These are phyloP conservation scores for Detonula confervacea DNA, from an alignment of 352 stramenopile genomes.

Conservation along the genomic window DNA sequence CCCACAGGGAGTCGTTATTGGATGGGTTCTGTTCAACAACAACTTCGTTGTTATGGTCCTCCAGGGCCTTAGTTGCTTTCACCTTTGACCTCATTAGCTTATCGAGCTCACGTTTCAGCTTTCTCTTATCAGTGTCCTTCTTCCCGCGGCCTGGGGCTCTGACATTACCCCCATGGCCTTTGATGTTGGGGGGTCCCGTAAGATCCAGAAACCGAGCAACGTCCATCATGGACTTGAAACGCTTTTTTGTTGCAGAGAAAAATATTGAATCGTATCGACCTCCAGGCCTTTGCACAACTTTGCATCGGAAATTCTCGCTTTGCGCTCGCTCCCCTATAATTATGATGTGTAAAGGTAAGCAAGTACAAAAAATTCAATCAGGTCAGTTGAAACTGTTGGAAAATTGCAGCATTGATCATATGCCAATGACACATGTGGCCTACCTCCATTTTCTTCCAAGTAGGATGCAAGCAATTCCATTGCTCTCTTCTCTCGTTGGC, in stretches of 20 bases:
- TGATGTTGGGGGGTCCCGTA: constrained; percentile 25
- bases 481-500: constrained; percentile 70
- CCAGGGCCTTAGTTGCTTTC: constrained; percentile 66
- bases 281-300: constrained; percentile 49
- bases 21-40: constrained; percentile 54
- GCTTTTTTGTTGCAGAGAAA: constrained; percentile 62
- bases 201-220: constrained; percentile 74
- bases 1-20: constrained; percentile 42
- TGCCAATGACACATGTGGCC: constrained; percentile 12
- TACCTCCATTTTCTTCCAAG: constrained; percentile 73
- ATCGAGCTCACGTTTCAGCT: constrained; percentile 76
- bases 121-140: constrained; percentile 72
- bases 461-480: constrained; percentile 68
- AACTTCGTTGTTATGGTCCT: constrained; percentile 71
- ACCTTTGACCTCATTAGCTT: constrained; percentile 65
- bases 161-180: constrained; percentile 16
- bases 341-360: neutral
- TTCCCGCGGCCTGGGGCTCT: constrained; percentile 31
- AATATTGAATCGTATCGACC: constrained; percentile 76
- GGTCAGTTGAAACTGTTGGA: neutral
- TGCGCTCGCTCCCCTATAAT: constrained; percentile 42
- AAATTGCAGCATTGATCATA: neutral
- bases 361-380: neutral
- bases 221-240: constrained; percentile 80
- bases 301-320: constrained; percentile 47